Evolutionary conservation across 2,329 filamentous ascomycete genomes (phyloP), one percentile per base, ranked within the genome.

Genomic region (Cladophialophora immunda): DNA sequence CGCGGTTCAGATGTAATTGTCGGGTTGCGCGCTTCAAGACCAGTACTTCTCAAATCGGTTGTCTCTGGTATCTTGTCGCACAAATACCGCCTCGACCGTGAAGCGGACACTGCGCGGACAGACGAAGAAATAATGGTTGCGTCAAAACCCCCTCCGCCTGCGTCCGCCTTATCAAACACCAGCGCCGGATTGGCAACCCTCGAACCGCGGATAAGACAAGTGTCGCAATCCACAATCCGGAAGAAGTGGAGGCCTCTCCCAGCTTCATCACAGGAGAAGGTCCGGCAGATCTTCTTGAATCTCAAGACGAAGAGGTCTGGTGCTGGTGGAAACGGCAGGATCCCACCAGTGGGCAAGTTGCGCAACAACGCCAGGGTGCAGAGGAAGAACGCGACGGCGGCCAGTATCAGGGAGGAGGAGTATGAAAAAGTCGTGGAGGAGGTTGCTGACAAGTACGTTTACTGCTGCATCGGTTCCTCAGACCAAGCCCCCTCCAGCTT

Each of bases 181-280:
- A n/a, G 17, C 3, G n/a, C 11, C 0, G n/a, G 22, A 7, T 81
- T 77, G 55, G 77, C 79, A 15, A 78, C 78, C 56, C 72, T 82
- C 36, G 77, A 80, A 68, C 77, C 79, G 9, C 77, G 76, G 25
- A 73, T 81, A 52, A 79, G 78, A 61, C 78, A 79, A 58, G 74
- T 82, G 36, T 75, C 80, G 8, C 78, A 81, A 67, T 74, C 76
- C 55, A 80, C 78, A 8, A 81, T 82, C 71, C 80, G 80, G 58
- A 76, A 78, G 45, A 82, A 81, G 77, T 82, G 81, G 81, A 76
- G 77, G 13, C 79, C 81, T 4, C 75, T 82, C 2, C 78, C 80
- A 1, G 78, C 80, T 32, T 74, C 78, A 1, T 77, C 77, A 3
- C 81, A 82, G 70, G 79, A 79, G 45, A 81, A 78, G 60, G 74